A percentile compares a stretch with the other conserved stretches of the same genome.
These are phyloP conservation scores for Entomortierella chlamydospora DNA, from an alignment of 192 early-diverging fungal genomes.

Conservation along the genomic window DNA sequence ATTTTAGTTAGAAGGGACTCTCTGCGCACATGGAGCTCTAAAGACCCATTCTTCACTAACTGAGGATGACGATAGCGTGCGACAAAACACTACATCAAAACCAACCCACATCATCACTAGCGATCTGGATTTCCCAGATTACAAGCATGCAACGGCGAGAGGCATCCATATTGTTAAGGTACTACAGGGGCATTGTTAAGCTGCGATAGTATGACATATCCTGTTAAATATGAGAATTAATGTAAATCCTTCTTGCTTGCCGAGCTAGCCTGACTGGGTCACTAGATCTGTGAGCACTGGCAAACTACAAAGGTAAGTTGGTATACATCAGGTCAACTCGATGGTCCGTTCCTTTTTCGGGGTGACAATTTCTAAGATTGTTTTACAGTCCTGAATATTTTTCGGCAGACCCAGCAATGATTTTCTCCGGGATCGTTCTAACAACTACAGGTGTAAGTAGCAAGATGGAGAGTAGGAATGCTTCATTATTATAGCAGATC, in stretches of 20 bases:
- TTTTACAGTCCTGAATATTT: constrained; percentile 21
- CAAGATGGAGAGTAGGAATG: not conserved
- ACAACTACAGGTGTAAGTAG: constrained; percentile 32
- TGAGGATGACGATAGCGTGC: not conserved
- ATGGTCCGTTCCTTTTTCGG: not conserved
- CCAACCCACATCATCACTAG: constrained; percentile 46
- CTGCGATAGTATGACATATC: not conserved
- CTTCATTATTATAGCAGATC: not conserved
- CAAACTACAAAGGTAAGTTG: constrained; percentile 15
- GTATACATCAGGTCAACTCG: not conserved
- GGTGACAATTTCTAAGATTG: not conserved
- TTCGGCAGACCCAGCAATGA: constrained; percentile 39
- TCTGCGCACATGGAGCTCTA: constrained; percentile 20
- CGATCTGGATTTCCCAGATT: constrained; percentile 37
- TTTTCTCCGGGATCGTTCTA: constrained; percentile 45
- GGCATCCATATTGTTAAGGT: constrained; percentile 46
- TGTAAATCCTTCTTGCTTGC: not conserved
- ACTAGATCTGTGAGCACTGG: constrained; percentile 1
- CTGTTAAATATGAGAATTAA: not conserved
- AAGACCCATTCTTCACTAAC: not conserved
- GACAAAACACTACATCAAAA: not conserved
- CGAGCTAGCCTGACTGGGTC: constrained; percentile 30
- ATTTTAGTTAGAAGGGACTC: constrained; percentile 17
- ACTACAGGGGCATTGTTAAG: not conserved
- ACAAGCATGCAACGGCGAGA: constrained; percentile 36